These are phyloP conservation scores for Epichloe sp. DNA, from an alignment of 2,329 filamentous ascomycete species.

Conservation along the genomic window DNA sequence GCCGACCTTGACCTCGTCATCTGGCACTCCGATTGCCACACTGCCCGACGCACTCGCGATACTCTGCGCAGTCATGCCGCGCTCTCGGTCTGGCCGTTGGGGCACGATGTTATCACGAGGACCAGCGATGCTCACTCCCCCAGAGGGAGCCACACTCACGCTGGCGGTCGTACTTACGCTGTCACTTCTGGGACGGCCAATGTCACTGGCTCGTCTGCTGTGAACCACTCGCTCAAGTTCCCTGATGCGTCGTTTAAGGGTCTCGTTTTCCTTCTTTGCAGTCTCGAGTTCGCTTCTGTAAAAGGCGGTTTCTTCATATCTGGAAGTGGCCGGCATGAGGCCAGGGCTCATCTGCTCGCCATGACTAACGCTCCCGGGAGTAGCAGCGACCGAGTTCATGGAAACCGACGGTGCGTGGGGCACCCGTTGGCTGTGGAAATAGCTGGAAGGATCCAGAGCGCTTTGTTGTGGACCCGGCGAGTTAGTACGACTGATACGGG, in stretches of 20 bases:
- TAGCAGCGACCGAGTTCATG: constrained; percentile 27
- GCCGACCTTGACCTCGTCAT: constrained; percentile 47
- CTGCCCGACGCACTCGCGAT: constrained; percentile 31
- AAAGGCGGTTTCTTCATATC: constrained; percentile 50
- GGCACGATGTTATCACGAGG: constrained; percentile 24
- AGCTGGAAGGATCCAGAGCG: constrained; percentile 30
- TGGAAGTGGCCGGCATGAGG: constrained; percentile 40
- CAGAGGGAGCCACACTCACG: constrained; percentile 24
- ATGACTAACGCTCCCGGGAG: constrained; percentile 22
- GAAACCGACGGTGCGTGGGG: constrained; percentile 20
- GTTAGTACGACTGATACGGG: constrained; percentile 36
- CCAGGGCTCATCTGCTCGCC: constrained; percentile 36
- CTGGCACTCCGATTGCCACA: constrained; percentile 40
- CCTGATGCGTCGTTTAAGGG: constrained; percentile 44
- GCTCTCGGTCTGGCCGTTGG: constrained; percentile 26
- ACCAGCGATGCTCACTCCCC: constrained; percentile 32
- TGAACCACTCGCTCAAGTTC: constrained; percentile 46
- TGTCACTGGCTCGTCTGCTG: constrained; percentile 34
- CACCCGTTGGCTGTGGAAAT: constrained; percentile 35
- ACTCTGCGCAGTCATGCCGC: constrained; percentile 29
- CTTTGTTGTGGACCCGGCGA: constrained; percentile 33
- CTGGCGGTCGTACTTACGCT: constrained; percentile 42
- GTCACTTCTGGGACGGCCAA: constrained; percentile 33
- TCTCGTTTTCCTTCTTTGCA: constrained; percentile 52
- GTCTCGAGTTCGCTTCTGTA: constrained; percentile 47